Evolutionary conservation across 2,329 filamentous ascomycete species (phyloP).

Genomic region (Fusarium sulawesiense): DNA sequence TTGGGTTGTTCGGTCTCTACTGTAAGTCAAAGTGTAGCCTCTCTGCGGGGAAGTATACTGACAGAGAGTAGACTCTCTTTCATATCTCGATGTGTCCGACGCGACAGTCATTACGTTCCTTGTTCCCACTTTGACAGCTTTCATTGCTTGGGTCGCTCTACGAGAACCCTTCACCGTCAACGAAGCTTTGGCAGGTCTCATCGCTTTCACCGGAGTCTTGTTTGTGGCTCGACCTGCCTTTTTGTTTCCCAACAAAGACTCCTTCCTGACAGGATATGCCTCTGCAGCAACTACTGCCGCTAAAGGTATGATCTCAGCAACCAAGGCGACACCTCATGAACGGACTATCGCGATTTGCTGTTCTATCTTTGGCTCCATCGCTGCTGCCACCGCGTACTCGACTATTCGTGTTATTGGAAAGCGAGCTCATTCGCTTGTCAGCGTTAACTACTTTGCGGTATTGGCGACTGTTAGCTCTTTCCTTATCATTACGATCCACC

Average conservation of each 20-base stretch:
- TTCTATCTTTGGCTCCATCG: constrained; percentile 76
- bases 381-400: constrained; percentile 75
- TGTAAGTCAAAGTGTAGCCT: constrained; percentile 41
- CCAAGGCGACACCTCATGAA: constrained; percentile 64
- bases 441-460: constrained; percentile 80
- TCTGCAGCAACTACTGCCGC: constrained; percentile 7
- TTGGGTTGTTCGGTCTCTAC: constrained; percentile 72
- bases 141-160: constrained; percentile 70
- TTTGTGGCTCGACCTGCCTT: constrained; percentile 78
- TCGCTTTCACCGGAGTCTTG: constrained; percentile 78
- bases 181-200: constrained; percentile 75
- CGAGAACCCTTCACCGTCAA: constrained; percentile 76
- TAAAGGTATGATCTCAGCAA: constrained; percentile 46
- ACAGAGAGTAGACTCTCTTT: constrained; percentile 54
- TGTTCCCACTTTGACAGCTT: constrained; percentile 74
- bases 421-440: constrained; percentile 78
- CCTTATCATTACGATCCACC: constrained; percentile 64
- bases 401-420: constrained; percentile 81
- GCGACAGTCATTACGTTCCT: constrained; percentile 85
- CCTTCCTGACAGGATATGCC: background rate
- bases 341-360: constrained; percentile 73
- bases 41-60: background rate
- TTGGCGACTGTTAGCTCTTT: constrained; percentile 74
- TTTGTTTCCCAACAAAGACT: constrained; percentile 57
- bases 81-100: constrained; percentile 81